Percentiles rank a stretch among this genome's conserved stretches.
These are phyloP conservation scores for Colletotrichum sp. DNA, from an alignment of 2,329 filamentous ascomycete genomes.

Conservation along the genomic window DNA sequence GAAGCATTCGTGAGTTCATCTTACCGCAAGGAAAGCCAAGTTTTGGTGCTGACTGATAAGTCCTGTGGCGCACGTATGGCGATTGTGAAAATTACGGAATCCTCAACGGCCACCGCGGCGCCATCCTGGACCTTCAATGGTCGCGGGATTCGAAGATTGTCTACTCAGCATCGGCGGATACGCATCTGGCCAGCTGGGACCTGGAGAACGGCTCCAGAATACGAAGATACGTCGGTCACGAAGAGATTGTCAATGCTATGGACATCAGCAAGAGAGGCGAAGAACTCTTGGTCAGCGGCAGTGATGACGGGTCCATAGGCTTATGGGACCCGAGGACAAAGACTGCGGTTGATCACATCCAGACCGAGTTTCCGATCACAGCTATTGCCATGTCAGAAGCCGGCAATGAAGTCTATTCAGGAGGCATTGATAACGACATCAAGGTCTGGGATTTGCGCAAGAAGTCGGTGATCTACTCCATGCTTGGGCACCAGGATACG, in stretches of 20 bases:
- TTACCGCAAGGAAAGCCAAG: slow-evolving; percentile 34
- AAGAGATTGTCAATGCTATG: slow-evolving; percentile 93
- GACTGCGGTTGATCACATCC: slow-evolving; percentile 83
- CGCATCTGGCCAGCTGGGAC: slow-evolving; percentile 94
- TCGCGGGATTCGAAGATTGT: slow-evolving; percentile 90
- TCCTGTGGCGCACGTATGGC: slow-evolving; percentile 93
- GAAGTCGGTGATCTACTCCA: slow-evolving; percentile 84
- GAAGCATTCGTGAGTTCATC: slow-evolving; percentile 72
- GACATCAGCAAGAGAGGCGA: slow-evolving; percentile 90
- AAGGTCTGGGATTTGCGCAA: slow-evolving; percentile 97
- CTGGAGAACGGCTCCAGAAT: slow-evolving; percentile 90
- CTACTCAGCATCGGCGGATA: slow-evolving; percentile 93
- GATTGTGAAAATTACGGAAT: slow-evolving; percentile 94
- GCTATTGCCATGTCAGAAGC: slow-evolving; percentile 91
- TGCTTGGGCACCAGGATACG: slow-evolving; percentile 90
- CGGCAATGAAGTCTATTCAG: slow-evolving; percentile 93
- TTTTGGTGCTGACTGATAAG: slow-evolving; percentile 47
- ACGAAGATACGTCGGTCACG: slow-evolving; percentile 89
- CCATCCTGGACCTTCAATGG: slow-evolving; percentile 93
- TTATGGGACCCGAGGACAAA: slow-evolving; percentile 97
- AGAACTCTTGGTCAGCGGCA: slow-evolving; percentile 87
- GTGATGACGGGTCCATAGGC: slow-evolving; percentile 91
- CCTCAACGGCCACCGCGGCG: slow-evolving; percentile 87
- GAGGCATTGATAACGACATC: slow-evolving; percentile 96
- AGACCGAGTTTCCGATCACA: slow-evolving; percentile 92